Conservation (phyloP, 768 basidiomycete species). For the Trametes punicea region DNA sequence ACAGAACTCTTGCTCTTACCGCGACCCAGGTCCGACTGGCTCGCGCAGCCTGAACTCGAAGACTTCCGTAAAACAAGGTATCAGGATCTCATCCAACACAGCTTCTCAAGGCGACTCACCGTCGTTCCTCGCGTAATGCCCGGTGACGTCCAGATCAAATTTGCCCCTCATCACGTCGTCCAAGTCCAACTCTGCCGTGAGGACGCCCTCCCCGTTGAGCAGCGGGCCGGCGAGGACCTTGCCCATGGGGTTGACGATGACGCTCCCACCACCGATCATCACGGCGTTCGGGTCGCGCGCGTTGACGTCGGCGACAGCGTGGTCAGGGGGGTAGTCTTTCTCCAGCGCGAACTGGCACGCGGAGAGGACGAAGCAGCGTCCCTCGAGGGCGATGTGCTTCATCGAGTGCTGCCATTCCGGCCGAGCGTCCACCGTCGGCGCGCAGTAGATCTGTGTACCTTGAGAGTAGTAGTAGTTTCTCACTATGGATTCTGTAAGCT, state of each 20-base stretch:
- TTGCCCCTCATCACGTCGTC: slow-evolving; percentile 55
- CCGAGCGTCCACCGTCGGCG: slow-evolving; percentile 61
- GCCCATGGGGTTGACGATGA: slow-evolving; percentile 59
- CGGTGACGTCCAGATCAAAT: slow-evolving; percentile 59
- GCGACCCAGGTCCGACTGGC: not conserved
- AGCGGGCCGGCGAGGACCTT: slow-evolving; percentile 58
- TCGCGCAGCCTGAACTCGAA: slow-evolving; percentile 19
- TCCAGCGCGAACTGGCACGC: slow-evolving; percentile 58
- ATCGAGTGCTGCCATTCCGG: slow-evolving; percentile 55
- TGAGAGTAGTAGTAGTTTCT: slow-evolving; percentile 57
- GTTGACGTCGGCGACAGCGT: slow-evolving; percentile 40
- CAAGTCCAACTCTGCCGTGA: slow-evolving; percentile 57
- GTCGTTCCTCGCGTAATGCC: slow-evolving; percentile 60
- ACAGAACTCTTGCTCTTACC: not conserved
- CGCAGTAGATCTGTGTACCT: slow-evolving; percentile 60
- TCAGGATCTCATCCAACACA: not conserved
- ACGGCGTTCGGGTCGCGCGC: slow-evolving; percentile 43
- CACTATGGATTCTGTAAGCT: slow-evolving; percentile 34
- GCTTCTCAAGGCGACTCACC: slow-evolving; percentile 33
- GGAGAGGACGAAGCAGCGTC: slow-evolving; percentile 65
- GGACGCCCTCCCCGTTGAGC: slow-evolving; percentile 46
- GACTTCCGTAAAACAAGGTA: slow-evolving; percentile 6
- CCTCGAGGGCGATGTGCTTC: slow-evolving; percentile 63
- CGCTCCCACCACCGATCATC: slow-evolving; percentile 60
- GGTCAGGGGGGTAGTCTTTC: slow-evolving; percentile 48